Base-by-base conservation (phyloP, 139 green algal genomes). In the Chlamydomonas incerta region DNA sequence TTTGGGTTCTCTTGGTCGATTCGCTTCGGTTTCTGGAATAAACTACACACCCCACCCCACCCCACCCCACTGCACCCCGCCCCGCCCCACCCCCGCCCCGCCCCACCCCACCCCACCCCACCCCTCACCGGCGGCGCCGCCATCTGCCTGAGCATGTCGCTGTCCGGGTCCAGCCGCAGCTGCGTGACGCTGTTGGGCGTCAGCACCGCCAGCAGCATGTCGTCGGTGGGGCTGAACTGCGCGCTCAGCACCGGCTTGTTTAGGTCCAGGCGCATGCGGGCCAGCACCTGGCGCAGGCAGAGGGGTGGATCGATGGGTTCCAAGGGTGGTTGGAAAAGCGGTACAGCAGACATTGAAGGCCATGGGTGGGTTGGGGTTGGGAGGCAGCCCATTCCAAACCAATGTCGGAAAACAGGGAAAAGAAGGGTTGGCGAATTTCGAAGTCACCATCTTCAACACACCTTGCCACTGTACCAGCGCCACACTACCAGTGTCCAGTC, bases 391-490 rank as follows among this genome's bases (percentile, higher is more conserved):
- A n/a, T n/a, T n/a, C n/a, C n/a, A n/a, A n/a, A n/a, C n/a, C n/a
- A n/a, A n/a, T n/a, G n/a, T n/a, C n/a, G n/a, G n/a, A n/a, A n/a
- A n/a, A n/a, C n/a, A n/a, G n/a, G n/a, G n/a, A n/a, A n/a, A n/a
- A n/a, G n/a, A n/a, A n/a, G n/a, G n/a, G n/a, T n/a, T n/a, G n/a
- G n/a, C n/a, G n/a, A n/a, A n/a, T n/a, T n/a, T n/a, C n/a, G n/a
- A n/a, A n/a, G n/a, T n/a, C n/a, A n/a, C n/a, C n/a, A n/a, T n/a
- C n/a, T n/a, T 24, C 33, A 0, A 9, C 81, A 2, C 52, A 91
- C 89, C 89, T 93, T 93, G 52, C 73, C 72, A 20, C 60, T 85
- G 75, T 93, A 93, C 89, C 89, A 93, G 35, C 89, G 67, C 83
- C 83, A 93, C 6, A 89, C 67, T 29, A 88, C 41, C 60, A 89